phyloP scores from a whole-genome alignment of 1,139 yeast species.

The Dujonia santamariae region DNA sequence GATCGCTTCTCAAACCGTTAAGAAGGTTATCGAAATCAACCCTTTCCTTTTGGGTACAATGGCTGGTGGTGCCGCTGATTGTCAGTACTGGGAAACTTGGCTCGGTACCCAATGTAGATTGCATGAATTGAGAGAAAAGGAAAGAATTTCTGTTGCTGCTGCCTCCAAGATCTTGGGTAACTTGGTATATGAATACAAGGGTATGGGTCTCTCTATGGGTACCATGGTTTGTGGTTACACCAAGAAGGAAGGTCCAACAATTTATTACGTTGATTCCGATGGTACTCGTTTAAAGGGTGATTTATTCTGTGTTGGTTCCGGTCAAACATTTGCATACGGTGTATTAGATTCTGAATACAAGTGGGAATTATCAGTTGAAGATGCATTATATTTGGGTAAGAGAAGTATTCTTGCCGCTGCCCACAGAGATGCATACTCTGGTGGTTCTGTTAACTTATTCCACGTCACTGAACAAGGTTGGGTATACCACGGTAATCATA shows the following conservation, averaged over 20 bases:
- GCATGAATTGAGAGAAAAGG: slow-evolving; percentile 91
- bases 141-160: slow-evolving; percentile 93
- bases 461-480: slow-evolving; percentile 94
- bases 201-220: slow-evolving; percentile 99
- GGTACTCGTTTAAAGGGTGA: slow-evolving; percentile 96
- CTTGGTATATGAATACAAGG: slow-evolving; percentile 90
- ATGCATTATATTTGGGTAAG: slow-evolving; percentile 90
- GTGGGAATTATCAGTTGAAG: slow-evolving; percentile 90
- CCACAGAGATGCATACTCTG: slow-evolving; percentile 97
- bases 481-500: slow-evolving; percentile 93
- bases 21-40: slow-evolving; percentile 94
- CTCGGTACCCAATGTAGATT: slow-evolving; percentile 94
- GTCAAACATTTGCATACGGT: slow-evolving; percentile 99
- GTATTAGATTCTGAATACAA: slow-evolving; percentile 87
- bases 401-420: slow-evolving; percentile 97
- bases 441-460: slow-evolving; percentile 91
- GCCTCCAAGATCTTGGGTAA: slow-evolving; percentile 92
- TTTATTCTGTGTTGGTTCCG: slow-evolving; percentile 96
- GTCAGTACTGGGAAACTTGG: slow-evolving; percentile 99
- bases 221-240: slow-evolving; percentile 99
- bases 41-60: slow-evolving; percentile 93
- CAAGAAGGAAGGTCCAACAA: slow-evolving; percentile 90
- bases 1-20: slow-evolving; percentile 98
- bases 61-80: slow-evolving; percentile 99
- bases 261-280: slow-evolving; percentile 94